These are phyloP conservation scores for Cladosporium sphaerospermum DNA, from an alignment of 2,329 filamentous ascomycete genomes.

Conservation along the genomic window DNA sequence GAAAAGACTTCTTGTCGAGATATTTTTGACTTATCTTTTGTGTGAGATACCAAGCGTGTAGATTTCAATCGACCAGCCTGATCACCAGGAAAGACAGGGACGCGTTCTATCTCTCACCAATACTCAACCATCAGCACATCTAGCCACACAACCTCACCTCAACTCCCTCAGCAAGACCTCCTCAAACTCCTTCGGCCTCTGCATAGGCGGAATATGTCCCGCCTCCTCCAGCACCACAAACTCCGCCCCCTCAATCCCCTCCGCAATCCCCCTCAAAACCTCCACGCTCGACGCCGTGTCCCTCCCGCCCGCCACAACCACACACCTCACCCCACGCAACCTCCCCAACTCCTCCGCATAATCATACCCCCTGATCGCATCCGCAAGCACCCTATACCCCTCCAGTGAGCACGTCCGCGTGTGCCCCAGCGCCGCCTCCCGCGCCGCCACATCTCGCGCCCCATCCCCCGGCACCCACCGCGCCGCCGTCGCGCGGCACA, in stretches of 20 bases:
- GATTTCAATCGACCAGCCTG: slow-evolving; percentile 1
- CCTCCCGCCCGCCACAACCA: slow-evolving; percentile 22
- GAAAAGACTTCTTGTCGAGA: not conserved
- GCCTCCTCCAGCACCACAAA: slow-evolving; percentile 22
- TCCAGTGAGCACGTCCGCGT: slow-evolving; percentile 19
- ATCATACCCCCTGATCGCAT: slow-evolving; percentile 25
- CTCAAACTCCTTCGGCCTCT: slow-evolving; percentile 21
- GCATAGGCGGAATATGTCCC: slow-evolving; percentile 28
- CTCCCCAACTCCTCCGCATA: slow-evolving; percentile 16
- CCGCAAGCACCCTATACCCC: slow-evolving; percentile 23
- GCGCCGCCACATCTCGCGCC: slow-evolving; percentile 15
- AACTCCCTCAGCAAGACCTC: slow-evolving; percentile 20
- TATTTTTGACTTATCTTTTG: slow-evolving; percentile 3
- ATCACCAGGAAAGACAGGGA: not conserved
- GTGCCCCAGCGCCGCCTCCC: slow-evolving; percentile 17
- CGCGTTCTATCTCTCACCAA: not conserved
- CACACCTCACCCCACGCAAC: slow-evolving; percentile 14
- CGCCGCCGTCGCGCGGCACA: slow-evolving; percentile 20
- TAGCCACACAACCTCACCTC: not conserved
- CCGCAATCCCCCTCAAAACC: slow-evolving; percentile 19
- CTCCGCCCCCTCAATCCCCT: slow-evolving; percentile 15
- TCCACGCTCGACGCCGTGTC: slow-evolving; percentile 18
- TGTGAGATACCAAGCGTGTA: slow-evolving; percentile 11
- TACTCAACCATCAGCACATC: not conserved
- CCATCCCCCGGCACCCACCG: slow-evolving; percentile 22